Conservation (phyloP, 192 early-diverging fungal species). For the Spinellus fusiger region DNA sequence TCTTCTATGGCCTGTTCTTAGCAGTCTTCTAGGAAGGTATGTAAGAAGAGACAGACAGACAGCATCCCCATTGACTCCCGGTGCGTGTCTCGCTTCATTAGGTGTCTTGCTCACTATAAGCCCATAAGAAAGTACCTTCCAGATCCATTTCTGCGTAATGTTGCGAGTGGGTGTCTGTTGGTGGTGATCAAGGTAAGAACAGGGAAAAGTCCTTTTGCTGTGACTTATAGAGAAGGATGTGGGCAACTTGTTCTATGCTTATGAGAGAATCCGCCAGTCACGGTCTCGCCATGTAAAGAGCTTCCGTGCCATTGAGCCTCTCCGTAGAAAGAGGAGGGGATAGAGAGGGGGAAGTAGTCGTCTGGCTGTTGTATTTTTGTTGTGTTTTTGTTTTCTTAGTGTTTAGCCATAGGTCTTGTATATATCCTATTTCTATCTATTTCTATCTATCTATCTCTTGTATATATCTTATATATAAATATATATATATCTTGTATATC, state of each 20-base stretch:
- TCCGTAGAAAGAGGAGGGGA: no score
- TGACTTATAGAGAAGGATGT: conserved; percentile 57
- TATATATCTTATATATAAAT: no score
- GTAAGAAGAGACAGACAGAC: not conserved
- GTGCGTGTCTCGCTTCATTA: conserved; percentile 8
- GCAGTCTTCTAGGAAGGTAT: conserved; percentile 56
- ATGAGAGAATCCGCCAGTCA: conserved; percentile 23
- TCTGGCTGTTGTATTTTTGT: no score
- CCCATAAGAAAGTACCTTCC: conserved; percentile 15
- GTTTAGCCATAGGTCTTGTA: no score
- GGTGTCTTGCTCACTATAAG: conserved; percentile 6
- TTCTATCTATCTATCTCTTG: no score
- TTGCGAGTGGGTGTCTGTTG: conserved; percentile 28
- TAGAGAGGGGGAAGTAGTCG: no score
- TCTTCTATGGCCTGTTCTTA: conserved; percentile 59
- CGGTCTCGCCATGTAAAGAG: conserved; percentile 10
- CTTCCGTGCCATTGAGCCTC: no score
- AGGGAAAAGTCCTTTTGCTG: conserved; percentile 53
- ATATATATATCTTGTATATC: no score
- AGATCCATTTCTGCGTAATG: conserved; percentile 27
- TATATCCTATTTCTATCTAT: no score
- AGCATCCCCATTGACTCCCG: not conserved
- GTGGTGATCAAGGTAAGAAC: conserved; percentile 28
- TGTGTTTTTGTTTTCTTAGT: no score
- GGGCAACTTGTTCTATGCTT: conserved; percentile 50